phyloP scores from a whole-genome alignment of 2,329 filamentous ascomycete species.

The Nemania serpens region DNA sequence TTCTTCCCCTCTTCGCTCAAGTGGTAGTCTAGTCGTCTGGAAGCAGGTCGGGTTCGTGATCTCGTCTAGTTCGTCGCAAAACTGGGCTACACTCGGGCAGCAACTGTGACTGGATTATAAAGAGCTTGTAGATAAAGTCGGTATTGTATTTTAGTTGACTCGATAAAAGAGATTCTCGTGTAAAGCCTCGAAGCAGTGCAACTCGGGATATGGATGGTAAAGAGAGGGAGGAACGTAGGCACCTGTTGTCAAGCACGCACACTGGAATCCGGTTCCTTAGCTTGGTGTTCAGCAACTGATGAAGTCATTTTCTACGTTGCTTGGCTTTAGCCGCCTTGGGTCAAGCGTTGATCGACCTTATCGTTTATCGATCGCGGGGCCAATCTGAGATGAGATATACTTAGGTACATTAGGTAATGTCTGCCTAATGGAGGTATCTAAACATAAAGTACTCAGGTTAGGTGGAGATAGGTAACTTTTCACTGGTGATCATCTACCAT shows the following conservation, averaged over 20 bases:
- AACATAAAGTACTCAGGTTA: no score
- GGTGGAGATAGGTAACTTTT: no score
- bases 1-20: background rate
- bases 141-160: background rate
- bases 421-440: no score
- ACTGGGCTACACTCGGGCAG: no score
- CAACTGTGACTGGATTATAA: background rate
- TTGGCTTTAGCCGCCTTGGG: slow-evolving; percentile 20
- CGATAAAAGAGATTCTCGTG: background rate
- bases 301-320: slow-evolving; percentile 26
- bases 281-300: slow-evolving; percentile 1
- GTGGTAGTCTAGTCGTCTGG: background rate
- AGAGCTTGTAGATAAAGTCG: background rate
- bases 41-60: background rate
- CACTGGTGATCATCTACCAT: no score
- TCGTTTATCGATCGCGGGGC: slow-evolving; percentile 19
- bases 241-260: no score
- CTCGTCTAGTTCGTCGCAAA: background rate
- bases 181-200: background rate
- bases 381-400: no score
- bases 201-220: background rate
- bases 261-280: no score
- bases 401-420: no score
- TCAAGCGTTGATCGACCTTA: slow-evolving; percentile 9
- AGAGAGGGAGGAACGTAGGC: background rate